Evolutionary conservation across 495 filamentous ascomycete genomes (phyloP), one percentile per base, ranked within the genome.

Genomic region (Elasticomyces elasticus): DNA sequence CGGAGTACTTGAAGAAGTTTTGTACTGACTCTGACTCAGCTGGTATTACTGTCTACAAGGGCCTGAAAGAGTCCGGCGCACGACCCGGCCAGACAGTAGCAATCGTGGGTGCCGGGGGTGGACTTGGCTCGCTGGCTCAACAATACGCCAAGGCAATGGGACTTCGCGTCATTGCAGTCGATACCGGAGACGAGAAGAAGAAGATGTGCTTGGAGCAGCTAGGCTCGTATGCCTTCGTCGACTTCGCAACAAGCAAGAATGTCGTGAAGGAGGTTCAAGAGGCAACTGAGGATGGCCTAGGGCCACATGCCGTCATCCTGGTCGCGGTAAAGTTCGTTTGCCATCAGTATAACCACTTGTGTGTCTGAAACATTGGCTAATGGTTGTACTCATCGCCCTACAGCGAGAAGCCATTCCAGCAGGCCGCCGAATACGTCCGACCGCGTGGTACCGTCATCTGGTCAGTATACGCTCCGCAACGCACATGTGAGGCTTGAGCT

Each of bases 341-440:
- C n/a, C n/a, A n/a, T n/a, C n/a, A n/a, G n/a, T n/a, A n/a, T n/a
- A n/a, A n/a, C n/a, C n/a, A n/a, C n/a, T n/a, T n/a, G n/a, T n/a
- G n/a, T n/a, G n/a, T n/a, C n/a, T n/a, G n/a, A n/a, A n/a, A n/a
- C n/a, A n/a, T n/a, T n/a, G n/a, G n/a, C n/a, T n/a, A n/a, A n/a
- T n/a, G n/a, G n/a, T n/a, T n/a, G n/a, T n/a, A n/a, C n/a, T n/a
- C n/a, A n/a, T n/a, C n/a, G n/a, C n/a, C n/a, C n/a, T n/a, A n/a
- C n/a, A n/a, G n/a, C 52, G 90, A 95, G 73, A 86, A 84, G 71
- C 90, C 90, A 20, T 95, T 95, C 80, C 88, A 95, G 71, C 90
- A 96, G 69, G 90, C 90, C 10, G 78, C 83, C 33, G 82, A 84
- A 49, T 59, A 59, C 25, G 50, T 54, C 3, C 41, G 56, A 10